Evolutionary conservation across 1,284 basidiomycete genomes (phyloP).

Genomic region (Puccinia hordei): DNA sequence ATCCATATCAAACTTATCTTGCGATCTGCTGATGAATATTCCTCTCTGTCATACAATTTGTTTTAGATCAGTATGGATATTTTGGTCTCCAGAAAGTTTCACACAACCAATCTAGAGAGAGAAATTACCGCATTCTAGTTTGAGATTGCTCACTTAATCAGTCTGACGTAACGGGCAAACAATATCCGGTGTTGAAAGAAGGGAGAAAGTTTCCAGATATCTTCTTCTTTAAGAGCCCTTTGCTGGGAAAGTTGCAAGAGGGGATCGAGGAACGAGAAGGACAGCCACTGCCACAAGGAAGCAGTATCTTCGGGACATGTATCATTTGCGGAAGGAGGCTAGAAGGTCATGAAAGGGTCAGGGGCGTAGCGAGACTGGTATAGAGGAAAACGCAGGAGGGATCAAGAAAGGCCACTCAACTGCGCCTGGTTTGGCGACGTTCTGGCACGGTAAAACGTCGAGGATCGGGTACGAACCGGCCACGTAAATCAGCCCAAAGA

Average conservation of each 20-base stretch:
- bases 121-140: too few relatives aligned
- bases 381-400: not conserved
- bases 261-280: constrained; percentile 42
- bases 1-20: constrained; percentile 58
- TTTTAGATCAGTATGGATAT: not conserved
- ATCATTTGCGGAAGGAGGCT: constrained; percentile 54
- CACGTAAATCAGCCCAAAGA: constrained; percentile 17
- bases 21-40: constrained; percentile 58
- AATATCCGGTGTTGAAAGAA: constrained; percentile 47
- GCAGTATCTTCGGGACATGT: constrained; percentile 56
- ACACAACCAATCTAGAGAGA: too few relatives aligned
- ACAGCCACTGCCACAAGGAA: constrained; percentile 47
- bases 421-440: constrained; percentile 41
- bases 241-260: constrained; percentile 59
- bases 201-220: constrained; percentile 48
- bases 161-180: constrained; percentile 8
- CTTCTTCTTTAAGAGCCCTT: constrained; percentile 42
- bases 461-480: constrained; percentile 42
- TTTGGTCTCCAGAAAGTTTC: too few relatives aligned
- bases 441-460: constrained; percentile 24
- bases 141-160: constrained; percentile 27
- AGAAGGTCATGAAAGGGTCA: not conserved
- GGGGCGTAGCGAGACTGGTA: not conserved
- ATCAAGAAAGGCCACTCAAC: constrained; percentile 34
- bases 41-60: not conserved